phyloP scores from a whole-genome alignment of 164 flowering plant genomes.

The Saururus chinensis region DNA sequence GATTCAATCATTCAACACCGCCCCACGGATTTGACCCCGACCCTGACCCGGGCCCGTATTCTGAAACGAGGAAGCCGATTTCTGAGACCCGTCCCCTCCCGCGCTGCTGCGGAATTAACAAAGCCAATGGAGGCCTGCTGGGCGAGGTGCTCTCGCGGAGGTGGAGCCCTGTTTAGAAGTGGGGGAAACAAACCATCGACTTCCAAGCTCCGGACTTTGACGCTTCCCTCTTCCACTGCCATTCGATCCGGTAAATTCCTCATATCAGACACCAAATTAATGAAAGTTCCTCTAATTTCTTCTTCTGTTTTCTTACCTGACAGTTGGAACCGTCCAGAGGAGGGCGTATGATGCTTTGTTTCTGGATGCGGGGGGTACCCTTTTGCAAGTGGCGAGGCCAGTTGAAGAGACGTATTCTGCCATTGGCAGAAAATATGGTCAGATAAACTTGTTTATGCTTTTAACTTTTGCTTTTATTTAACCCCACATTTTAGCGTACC shows the following conservation, averaged over 20 bases:
- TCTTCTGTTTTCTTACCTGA: background rate
- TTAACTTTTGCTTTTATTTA: background rate
- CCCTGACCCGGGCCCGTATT: too few relatives aligned
- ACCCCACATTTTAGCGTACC: background rate
- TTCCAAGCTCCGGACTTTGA: constrained; percentile 13
- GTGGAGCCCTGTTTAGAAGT: too few relatives aligned
- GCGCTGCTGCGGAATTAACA: background rate
- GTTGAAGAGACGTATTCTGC: constrained; percentile 68
- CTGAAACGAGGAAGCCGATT: background rate
- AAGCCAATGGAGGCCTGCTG: constrained; percentile 29
- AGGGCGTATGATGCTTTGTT: constrained; percentile 70
- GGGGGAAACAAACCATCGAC: constrained; percentile 10
- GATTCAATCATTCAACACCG: too few relatives aligned
- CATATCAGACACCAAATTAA: background rate
- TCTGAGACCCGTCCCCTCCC: background rate
- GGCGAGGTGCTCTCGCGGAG: constrained; percentile 21
- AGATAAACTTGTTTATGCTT: background rate
- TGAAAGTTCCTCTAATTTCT: background rate
- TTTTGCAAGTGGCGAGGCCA: constrained; percentile 73
- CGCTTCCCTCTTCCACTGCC: constrained; percentile 16
- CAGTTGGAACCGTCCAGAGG: constrained; percentile 1
- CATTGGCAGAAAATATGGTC: constrained; percentile 76
- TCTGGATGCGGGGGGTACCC: constrained; percentile 93
- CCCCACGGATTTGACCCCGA: too few relatives aligned
- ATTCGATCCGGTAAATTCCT: constrained; percentile 14